Conservation (phyloP, 176 grass and related monocot species). For the Phoenix roebelenii region DNA sequence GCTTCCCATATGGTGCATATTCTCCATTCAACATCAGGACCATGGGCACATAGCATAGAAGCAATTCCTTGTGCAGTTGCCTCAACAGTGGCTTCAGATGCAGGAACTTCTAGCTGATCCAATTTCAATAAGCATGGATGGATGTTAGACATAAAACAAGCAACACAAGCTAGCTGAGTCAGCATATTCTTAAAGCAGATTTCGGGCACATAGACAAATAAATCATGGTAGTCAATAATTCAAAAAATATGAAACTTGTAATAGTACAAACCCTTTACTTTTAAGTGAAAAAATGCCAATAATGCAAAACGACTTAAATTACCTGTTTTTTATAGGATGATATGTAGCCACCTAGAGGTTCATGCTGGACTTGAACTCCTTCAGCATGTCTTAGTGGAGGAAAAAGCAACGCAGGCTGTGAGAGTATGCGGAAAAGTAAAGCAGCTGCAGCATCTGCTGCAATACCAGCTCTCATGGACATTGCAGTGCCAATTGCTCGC, state of each 20-base stretch:
- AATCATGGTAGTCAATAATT: no score
- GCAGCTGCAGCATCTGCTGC: conserved; percentile 91
- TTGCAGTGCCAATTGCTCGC: conserved; percentile 88
- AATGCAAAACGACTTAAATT: conserved; percentile 23
- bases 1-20: conserved; percentile 99
- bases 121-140: conserved; percentile 24
- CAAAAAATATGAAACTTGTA: no score
- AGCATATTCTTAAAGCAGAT: no score
- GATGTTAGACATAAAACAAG: conserved; percentile 1
- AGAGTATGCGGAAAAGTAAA: conserved; percentile 95
- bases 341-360: conserved; percentile 75
- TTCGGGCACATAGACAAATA: no score
- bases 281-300: no score
- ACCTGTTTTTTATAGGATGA: conserved; percentile 96
- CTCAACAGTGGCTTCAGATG: conserved; percentile 87
- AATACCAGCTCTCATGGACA: conserved; percentile 96
- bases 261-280: no score
- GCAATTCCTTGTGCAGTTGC: conserved; percentile 98
- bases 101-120: conserved; percentile 64
- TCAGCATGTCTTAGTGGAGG: conserved; percentile 84
- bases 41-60: conserved; percentile 90
- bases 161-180: background rate
- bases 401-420: conserved; percentile 90
- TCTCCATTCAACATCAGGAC: conserved; percentile 99
- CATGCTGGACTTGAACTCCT: conserved; percentile 83